Percentiles rank a stretch among this genome's conserved stretches.
Conservation (phyloP, 2,329 filamentous ascomycete genomes). For the Ophiostoma ulmi region DNA sequence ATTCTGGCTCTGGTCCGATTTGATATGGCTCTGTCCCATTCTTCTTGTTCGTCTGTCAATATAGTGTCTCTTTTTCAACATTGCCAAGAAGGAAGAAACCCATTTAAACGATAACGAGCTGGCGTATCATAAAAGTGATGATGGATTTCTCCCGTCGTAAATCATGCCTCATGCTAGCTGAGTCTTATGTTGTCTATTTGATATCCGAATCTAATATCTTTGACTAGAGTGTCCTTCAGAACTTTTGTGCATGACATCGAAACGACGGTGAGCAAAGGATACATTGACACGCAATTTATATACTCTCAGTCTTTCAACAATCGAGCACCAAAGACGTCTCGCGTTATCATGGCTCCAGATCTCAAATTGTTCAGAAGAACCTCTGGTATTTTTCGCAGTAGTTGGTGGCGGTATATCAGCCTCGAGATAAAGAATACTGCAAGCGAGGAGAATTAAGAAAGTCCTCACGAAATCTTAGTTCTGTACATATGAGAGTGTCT, state of each 20-base stretch:
- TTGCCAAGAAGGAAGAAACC: not conserved
- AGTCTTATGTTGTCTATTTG: not conserved
- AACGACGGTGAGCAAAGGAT: no score
- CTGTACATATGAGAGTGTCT: not conserved
- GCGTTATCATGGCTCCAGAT: not conserved
- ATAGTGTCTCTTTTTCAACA: not conserved
- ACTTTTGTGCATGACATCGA: no score
- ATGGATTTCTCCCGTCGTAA: not conserved
- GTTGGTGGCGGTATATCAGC: not conserved
- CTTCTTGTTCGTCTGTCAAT: not conserved
- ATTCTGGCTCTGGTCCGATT: no score
- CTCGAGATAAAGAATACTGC: not conserved
- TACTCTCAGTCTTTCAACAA: no score
- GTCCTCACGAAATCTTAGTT: not conserved
- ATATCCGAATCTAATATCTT: no score
- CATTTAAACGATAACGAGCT: slow-evolving; percentile 11
- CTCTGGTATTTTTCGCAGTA: not conserved
- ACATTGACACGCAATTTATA: no score
- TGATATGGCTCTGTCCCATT: no score
- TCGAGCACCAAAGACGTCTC: no score
- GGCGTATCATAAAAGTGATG: not conserved
- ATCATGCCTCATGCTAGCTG: not conserved
- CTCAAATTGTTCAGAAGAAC: not conserved
- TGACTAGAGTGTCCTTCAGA: no score
- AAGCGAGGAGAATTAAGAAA: not conserved